phyloP scores from a whole-genome alignment of 352 stramenopile genomes.

The Pythium brassicae region DNA sequence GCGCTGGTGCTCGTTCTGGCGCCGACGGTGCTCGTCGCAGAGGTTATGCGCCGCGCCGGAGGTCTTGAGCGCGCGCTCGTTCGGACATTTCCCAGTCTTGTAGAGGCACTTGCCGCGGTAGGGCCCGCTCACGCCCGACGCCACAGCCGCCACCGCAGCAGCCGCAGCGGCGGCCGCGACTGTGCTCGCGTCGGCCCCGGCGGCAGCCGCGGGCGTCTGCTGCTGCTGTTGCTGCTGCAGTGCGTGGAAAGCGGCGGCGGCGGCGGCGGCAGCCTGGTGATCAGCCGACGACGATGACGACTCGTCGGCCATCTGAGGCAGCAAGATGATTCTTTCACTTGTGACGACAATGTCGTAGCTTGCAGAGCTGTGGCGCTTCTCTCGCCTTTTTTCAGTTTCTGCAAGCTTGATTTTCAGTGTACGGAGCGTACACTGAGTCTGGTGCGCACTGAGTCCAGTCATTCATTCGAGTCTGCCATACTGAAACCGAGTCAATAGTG shows the following conservation, averaged over 20 bases:
- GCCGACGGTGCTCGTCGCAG: conserved; percentile 77
- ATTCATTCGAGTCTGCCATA: neutral
- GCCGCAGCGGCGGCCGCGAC: too few species aligned
- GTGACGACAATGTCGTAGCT: too few species aligned
- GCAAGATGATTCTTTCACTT: too few species aligned
- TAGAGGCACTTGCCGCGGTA: conserved; percentile 82
- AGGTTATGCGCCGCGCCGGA: conserved; percentile 80
- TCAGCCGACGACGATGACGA: too few species aligned
- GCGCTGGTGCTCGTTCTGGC: conserved; percentile 85
- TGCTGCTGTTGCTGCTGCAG: neutral
- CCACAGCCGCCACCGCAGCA: neutral
- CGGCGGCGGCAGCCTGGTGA: neutral
- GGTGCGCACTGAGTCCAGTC: neutral
- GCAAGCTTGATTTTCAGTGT: too few species aligned
- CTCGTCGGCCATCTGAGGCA: conserved; percentile 1
- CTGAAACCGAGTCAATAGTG: neutral
- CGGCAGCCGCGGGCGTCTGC: neutral
- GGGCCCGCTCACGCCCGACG: neutral
- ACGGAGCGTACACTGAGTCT: too few species aligned
- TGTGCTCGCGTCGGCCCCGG: conserved; percentile 22
- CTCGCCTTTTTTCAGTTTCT: too few species aligned
- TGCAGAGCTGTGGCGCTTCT: too few species aligned
- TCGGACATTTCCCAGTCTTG: conserved; percentile 84
- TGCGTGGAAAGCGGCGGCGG: conserved; percentile 4
- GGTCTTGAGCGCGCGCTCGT: conserved; percentile 85